phyloP scores from a whole-genome alignment of 2,329 filamentous ascomycete genomes.

The Stagonosporopsis rhizophila region DNA sequence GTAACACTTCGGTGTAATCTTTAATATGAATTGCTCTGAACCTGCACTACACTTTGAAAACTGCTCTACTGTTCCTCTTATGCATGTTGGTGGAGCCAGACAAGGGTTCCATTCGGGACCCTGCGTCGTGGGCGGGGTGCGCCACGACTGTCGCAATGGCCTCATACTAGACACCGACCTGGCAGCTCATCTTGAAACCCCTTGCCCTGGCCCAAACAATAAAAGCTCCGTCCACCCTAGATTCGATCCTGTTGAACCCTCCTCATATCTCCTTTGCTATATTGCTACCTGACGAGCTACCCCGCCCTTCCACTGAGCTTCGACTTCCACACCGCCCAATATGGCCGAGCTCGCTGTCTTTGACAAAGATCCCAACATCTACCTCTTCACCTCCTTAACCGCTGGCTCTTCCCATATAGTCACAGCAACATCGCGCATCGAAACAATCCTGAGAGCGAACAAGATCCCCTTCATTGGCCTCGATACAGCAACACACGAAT shows the following conservation, averaged over 20 bases:
- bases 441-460: conserved; percentile 95
- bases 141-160: conserved; percentile 20
- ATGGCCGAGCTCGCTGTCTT: conserved; percentile 53
- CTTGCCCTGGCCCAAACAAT: conserved; percentile 1
- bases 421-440: conserved; percentile 91
- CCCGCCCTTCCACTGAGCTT: conserved; percentile 9
- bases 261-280: neutral
- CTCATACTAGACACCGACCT: conserved; percentile 17
- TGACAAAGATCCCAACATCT: conserved; percentile 66
- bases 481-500: conserved; percentile 88
- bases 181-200: conserved; percentile 15
- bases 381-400: conserved; percentile 95
- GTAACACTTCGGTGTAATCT: conserved; percentile 24
- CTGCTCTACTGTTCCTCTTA: conserved; percentile 20
- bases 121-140: conserved; percentile 17
- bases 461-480: conserved; percentile 91
- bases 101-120: conserved; percentile 8
- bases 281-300: neutral
- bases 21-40: conserved; percentile 29
- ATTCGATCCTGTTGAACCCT: neutral
- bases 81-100: conserved; percentile 13
- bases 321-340: conserved; percentile 17
- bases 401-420: conserved; percentile 95
- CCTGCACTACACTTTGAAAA: conserved; percentile 14
- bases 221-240: neutral